Conservation (phyloP, 2,329 filamentous ascomycete species). For the Cercospora brassicicola region DNA sequence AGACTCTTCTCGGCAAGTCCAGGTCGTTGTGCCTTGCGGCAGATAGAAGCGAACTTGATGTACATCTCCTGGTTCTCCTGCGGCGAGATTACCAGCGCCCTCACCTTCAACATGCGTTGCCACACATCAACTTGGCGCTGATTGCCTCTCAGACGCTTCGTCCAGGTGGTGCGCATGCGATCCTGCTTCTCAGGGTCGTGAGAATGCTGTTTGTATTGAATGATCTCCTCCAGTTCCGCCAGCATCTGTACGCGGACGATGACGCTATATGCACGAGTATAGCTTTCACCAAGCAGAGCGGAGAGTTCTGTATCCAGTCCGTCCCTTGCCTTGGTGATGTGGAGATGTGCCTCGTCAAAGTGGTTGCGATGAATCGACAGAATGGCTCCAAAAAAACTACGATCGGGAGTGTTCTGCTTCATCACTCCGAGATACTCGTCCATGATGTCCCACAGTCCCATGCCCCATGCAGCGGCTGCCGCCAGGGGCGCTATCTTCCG, state of each 20-base stretch:
- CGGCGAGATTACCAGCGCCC: constrained; percentile 86
- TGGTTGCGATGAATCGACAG: constrained; percentile 92
- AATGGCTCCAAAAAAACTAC: constrained; percentile 97
- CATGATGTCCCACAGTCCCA: constrained; percentile 97
- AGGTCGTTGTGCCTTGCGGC: constrained; percentile 91
- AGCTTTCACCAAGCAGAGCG: constrained; percentile 95
- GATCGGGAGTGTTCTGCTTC: constrained; percentile 88
- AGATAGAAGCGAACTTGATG: constrained; percentile 98
- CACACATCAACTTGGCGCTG: constrained; percentile 97
- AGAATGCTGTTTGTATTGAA: constrained; percentile 88
- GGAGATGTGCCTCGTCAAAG: constrained; percentile 83
- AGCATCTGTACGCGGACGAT: constrained; percentile 99
- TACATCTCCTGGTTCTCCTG: constrained; percentile 97
- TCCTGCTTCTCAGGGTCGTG: constrained; percentile 80
- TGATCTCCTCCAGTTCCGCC: constrained; percentile 95
- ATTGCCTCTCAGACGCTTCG: constrained; percentile 88
- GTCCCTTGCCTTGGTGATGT: constrained; percentile 88
- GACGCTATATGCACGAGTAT: constrained; percentile 96
- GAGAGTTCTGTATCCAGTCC: constrained; percentile 94
- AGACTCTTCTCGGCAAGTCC: constrained; percentile 94
- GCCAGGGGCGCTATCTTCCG: constrained; percentile 89
- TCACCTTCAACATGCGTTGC: constrained; percentile 95
- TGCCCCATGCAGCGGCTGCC: constrained; percentile 92
- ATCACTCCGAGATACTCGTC: constrained; percentile 94
- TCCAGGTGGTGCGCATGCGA: constrained; percentile 92